phyloP scores from a whole-genome alignment of 2,329 filamentous ascomycete genomes.

The Leptosphaerulina australis region DNA sequence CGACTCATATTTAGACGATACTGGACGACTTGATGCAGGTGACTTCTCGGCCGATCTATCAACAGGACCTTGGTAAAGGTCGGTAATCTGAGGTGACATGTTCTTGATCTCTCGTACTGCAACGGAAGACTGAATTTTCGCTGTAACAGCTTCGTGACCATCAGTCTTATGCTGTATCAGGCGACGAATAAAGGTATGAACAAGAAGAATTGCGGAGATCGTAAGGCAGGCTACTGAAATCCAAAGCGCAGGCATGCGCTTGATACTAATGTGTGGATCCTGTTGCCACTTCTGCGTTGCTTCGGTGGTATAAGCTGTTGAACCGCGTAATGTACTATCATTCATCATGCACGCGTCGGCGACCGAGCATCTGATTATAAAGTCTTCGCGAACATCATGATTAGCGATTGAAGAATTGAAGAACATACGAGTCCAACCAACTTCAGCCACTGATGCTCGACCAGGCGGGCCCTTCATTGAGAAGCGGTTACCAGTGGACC shows the following conservation, averaged over 20 bases:
- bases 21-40: slow-evolving; percentile 4
- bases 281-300: slow-evolving; percentile 43
- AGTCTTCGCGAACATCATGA: slow-evolving; percentile 32
- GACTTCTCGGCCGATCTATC: not conserved
- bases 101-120: not conserved
- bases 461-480: slow-evolving; percentile 55
- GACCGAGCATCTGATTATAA: slow-evolving; percentile 38
- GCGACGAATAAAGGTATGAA: slow-evolving; percentile 40
- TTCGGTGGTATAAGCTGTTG: slow-evolving; percentile 31
- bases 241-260: slow-evolving; percentile 42
- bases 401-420: slow-evolving; percentile 57
- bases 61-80: not conserved
- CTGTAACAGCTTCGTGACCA: slow-evolving; percentile 13
- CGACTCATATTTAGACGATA: slow-evolving; percentile 22
- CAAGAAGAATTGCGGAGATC: slow-evolving; percentile 36
- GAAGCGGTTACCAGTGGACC: slow-evolving; percentile 55
- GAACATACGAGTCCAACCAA: slow-evolving; percentile 57
- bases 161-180: slow-evolving; percentile 20
- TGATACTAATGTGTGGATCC: slow-evolving; percentile 25
- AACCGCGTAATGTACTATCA: slow-evolving; percentile 44
- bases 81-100: not conserved
- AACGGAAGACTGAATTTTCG: not conserved
- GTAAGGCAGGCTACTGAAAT: slow-evolving; percentile 40
- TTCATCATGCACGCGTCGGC: slow-evolving; percentile 46
- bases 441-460: slow-evolving; percentile 49